Percentiles rank a stretch among this genome's conserved stretches.
Evolutionary conservation across 768 basidiomycete species (phyloP).

Genomic region (Podaxis sp.): DNA sequence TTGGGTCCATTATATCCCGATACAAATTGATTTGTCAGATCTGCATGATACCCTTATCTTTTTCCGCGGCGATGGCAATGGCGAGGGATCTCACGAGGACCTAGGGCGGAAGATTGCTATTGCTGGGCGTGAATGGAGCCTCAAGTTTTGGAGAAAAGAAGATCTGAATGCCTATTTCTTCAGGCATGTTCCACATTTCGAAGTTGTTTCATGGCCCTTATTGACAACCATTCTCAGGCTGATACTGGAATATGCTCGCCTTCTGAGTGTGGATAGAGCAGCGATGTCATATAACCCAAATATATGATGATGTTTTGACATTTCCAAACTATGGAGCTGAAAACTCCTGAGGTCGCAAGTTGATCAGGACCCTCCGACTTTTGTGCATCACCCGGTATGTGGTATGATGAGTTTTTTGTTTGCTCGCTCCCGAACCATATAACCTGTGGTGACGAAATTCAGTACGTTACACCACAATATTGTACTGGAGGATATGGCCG

Average conservation of each 20-base stretch:
- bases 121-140: conserved; percentile 53
- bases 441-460: too few species aligned
- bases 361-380: not conserved
- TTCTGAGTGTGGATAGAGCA: conserved; percentile 46
- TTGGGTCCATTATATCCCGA: conserved; percentile 75
- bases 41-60: conserved; percentile 71
- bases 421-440: too few species aligned
- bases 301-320: conserved; percentile 2
- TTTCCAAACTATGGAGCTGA: not conserved
- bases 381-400: too few species aligned
- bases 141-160: conserved; percentile 47
- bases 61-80: conserved; percentile 61
- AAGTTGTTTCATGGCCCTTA: too few species aligned
- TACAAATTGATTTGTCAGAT: conserved; percentile 63
- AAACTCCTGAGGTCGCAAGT: not conserved
- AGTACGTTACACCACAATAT: not conserved
- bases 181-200: conserved; percentile 29
- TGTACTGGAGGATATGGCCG: not conserved
- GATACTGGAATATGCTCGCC: conserved; percentile 53
- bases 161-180: conserved; percentile 54
- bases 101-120: conserved; percentile 47
- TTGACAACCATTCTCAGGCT: conserved; percentile 32
- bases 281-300: conserved; percentile 34
- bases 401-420: too few species aligned
- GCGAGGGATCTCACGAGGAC: conserved; percentile 55